These are phyloP conservation scores for Alisma plantagoaquatica DNA, from an alignment of 106 monocot species.

Conservation along the genomic window DNA sequence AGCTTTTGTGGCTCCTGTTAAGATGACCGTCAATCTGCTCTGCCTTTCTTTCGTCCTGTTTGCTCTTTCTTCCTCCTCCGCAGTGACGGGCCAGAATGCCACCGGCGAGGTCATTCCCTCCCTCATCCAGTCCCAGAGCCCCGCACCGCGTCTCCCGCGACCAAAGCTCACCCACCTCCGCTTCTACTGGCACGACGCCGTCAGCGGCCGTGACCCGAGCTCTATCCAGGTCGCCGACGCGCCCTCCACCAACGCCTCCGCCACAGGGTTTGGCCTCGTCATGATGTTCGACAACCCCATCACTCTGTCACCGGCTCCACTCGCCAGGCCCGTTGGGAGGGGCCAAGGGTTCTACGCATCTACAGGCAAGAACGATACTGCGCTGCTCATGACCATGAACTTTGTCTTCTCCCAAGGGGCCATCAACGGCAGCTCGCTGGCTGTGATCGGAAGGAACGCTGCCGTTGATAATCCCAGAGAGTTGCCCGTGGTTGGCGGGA, in stretches of 20 bases:
- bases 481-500: slow-evolving; percentile 12
- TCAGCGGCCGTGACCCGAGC: no score
- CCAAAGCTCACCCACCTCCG: slow-evolving; percentile 13
- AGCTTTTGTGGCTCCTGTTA: no score
- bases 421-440: slow-evolving; percentile 18
- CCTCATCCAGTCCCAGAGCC: no score
- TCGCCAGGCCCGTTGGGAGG: slow-evolving; percentile 5
- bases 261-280: slow-evolving; percentile 3
- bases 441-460: slow-evolving; percentile 8
- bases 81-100: no score
- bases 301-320: slow-evolving; percentile 3
- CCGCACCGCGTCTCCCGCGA: background rate
- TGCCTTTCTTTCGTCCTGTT: no score
- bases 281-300: slow-evolving; percentile 10
- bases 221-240: background rate
- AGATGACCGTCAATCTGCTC: no score
- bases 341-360: slow-evolving; percentile 15
- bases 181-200: slow-evolving; percentile 14
- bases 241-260: slow-evolving; percentile 1
- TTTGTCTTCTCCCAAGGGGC: slow-evolving; percentile 6
- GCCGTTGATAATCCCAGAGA: slow-evolving; percentile 5
- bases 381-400: slow-evolving; percentile 18
- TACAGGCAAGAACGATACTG: slow-evolving; percentile 2
- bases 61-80: no score
- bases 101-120: no score